Evolutionary conservation across 768 basidiomycete genomes (phyloP), one percentile per base, ranked within the genome.

Genomic region (Boletus subparvulus): DNA sequence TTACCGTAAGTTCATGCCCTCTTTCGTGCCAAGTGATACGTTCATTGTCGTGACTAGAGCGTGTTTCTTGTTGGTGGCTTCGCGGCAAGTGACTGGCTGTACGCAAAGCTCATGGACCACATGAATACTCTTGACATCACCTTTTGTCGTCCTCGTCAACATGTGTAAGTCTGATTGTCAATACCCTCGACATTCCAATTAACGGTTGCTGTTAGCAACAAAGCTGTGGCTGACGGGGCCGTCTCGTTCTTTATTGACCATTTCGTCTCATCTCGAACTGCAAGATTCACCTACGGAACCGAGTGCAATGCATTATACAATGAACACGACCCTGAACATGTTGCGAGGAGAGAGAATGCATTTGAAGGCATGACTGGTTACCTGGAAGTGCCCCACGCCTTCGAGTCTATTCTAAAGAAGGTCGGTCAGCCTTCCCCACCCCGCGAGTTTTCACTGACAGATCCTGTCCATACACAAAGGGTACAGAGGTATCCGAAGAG

Each of bases 161-260:
- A 60, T 17, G 59, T 61, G 59, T 60, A 37, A 41, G 59, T 61
- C 14, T 36, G n/a, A 4, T 47, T 5, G 21, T 30, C 4, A n/a
- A 45, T 24, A 4, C 7, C n/a, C 3, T 6, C 6, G 33, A 7
- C 21, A 13, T n/a, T 2, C 33, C 12, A 7, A 16, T n/a, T 14
- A 30, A 61, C 11, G 30, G 39, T 37, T 30, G 1, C 13, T 24
- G 6, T 17, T 47, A 60, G 59, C n/a, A 60, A 60, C 35, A 60
- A 55, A 35, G 59, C 59, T 9, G 59, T 60, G 14, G 59, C 59
- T n/a, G 59, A 60, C 12, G 59, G 59, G 7, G 59, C 59, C n/a
- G 44, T 60, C 26, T 60, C 59, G 16, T 60, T 32, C 48, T 50
- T 50, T 16, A 32, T 60, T 6, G 59, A 60, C 13, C 52, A 55